A percentile compares a stretch with the other conserved stretches of the same genome.
These are phyloP conservation scores for Yueomyces sp. DNA, from an alignment of 805 yeast genomes.

Conservation along the genomic window DNA sequence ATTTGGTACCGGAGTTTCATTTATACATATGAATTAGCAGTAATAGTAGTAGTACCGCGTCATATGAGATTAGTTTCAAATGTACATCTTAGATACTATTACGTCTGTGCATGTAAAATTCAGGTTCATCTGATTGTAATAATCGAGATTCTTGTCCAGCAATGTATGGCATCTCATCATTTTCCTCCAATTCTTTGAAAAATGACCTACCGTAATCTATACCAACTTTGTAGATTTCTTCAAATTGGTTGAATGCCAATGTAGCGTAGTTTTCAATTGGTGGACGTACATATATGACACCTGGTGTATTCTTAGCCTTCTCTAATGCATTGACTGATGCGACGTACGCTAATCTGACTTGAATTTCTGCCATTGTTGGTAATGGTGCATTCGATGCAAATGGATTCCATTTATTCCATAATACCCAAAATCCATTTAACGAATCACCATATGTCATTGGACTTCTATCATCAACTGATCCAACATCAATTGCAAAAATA, in stretches of 20 bases:
- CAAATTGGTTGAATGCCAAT: slow-evolving; percentile 82
- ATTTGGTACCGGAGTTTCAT: no score
- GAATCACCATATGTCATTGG: slow-evolving; percentile 90
- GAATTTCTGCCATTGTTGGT: slow-evolving; percentile 92
- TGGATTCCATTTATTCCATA: slow-evolving; percentile 79
- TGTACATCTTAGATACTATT: slow-evolving; percentile 38
- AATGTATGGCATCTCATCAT: slow-evolving; percentile 46
- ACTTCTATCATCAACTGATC: slow-evolving; percentile 83
- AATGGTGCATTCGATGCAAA: slow-evolving; percentile 77
- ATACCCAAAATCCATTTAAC: slow-evolving; percentile 82
- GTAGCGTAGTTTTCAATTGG: slow-evolving; percentile 91
- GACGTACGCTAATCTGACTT: slow-evolving; percentile 83
- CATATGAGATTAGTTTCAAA: no score
- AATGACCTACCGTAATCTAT: slow-evolving; percentile 52
- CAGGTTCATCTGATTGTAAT: slow-evolving; percentile 19
- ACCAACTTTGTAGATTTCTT: slow-evolving; percentile 78
- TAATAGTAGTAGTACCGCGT: no score
- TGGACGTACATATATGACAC: slow-evolving; percentile 80
- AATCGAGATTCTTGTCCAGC: slow-evolving; percentile 33
- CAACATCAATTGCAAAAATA: slow-evolving; percentile 90
- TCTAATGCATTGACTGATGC: slow-evolving; percentile 91
- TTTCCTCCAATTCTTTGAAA: slow-evolving; percentile 37
- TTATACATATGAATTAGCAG: no score
- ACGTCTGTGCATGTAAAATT: slow-evolving; percentile 35
- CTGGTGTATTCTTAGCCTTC: slow-evolving; percentile 69